These are phyloP conservation scores for Plasmodium inui DNA, from an alignment of 169 alveolate species.

Conservation along the genomic window DNA sequence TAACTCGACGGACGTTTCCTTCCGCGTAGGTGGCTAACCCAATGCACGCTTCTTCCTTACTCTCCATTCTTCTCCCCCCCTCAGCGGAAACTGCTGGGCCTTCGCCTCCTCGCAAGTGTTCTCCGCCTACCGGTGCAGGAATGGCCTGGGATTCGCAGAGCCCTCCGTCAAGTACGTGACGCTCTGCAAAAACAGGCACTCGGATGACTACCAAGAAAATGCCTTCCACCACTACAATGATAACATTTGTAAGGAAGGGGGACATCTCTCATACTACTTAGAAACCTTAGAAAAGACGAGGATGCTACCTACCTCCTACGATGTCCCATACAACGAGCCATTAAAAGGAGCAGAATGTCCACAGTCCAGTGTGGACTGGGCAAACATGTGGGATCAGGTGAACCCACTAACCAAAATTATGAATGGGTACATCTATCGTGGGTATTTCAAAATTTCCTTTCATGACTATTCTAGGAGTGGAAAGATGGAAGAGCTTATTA, in stretches of 20 bases:
- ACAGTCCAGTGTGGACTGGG: slow-evolving; percentile 1
- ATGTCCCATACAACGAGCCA: slow-evolving; percentile 60
- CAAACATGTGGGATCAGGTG: slow-evolving; percentile 48
- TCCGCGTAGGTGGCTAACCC: too few species aligned
- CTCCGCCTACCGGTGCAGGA: slow-evolving; percentile 61
- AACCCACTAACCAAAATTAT: neutral
- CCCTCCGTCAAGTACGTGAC: slow-evolving; percentile 66
- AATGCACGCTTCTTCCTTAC: too few species aligned
- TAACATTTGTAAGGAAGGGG: slow-evolving; percentile 54
- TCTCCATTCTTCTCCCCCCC: neutral
- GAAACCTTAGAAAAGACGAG: slow-evolving; percentile 1
- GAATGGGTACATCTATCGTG: slow-evolving; percentile 37
- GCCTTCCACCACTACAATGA: slow-evolving; percentile 41
- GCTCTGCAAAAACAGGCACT: slow-evolving; percentile 28
- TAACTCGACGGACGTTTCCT: too few species aligned
- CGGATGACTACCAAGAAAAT: neutral
- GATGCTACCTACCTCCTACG: slow-evolving; percentile 44
- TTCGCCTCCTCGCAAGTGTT: slow-evolving; percentile 49
- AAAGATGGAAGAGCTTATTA: slow-evolving; percentile 52
- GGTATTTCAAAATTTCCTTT: slow-evolving; percentile 51
- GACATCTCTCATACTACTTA: slow-evolving; percentile 36
- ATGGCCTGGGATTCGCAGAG: slow-evolving; percentile 49
- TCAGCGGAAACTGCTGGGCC: slow-evolving; percentile 67
- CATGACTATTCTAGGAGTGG: slow-evolving; percentile 11
- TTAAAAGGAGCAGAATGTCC: slow-evolving; percentile 57